Percentiles rank a stretch among this genome's conserved stretches.
Conservation (phyloP, 805 yeast genomes). For the Candida tibetensis region DNA sequence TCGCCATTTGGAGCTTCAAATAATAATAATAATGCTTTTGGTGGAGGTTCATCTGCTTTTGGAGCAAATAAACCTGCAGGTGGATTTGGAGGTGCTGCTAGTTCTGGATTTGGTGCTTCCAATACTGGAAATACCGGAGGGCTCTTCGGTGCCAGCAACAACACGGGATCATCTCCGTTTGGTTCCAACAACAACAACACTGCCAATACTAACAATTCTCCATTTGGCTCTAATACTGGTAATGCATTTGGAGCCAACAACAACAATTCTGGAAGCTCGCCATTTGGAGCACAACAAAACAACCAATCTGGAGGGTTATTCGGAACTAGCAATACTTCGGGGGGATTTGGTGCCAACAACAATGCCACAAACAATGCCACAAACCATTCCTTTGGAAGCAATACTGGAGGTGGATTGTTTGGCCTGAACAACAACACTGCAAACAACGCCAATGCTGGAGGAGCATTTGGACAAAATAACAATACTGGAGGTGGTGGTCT, state of each 20-base stretch:
- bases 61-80: conserved; percentile 21
- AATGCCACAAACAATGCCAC: conserved; percentile 1
- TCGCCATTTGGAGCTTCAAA: conserved; percentile 33
- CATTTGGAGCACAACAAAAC: conserved; percentile 11
- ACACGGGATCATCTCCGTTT: conserved; percentile 15
- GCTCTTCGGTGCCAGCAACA: conserved; percentile 39
- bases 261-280: conserved; percentile 14
- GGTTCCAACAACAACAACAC: conserved; percentile 14
- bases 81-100: conserved; percentile 2
- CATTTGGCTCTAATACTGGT: conserved; percentile 10
- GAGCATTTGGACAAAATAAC: conserved; percentile 2
- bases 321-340: conserved; percentile 9
- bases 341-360: conserved; percentile 14
- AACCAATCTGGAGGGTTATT: conserved; percentile 12
- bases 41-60: conserved; percentile 20
- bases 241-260: conserved; percentile 26
- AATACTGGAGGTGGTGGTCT: conserved; percentile 22
- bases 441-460: conserved; percentile 6
- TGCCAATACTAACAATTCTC: conserved; percentile 3
- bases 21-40: conserved; percentile 18
- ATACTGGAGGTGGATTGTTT: conserved; percentile 22
- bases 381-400: neutral
- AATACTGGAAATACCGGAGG: conserved; percentile 20
- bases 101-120: conserved; percentile 12
- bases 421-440: conserved; percentile 23